phyloP scores from a whole-genome alignment of 768 basidiomycete species.

The Auricularia cornea region DNA sequence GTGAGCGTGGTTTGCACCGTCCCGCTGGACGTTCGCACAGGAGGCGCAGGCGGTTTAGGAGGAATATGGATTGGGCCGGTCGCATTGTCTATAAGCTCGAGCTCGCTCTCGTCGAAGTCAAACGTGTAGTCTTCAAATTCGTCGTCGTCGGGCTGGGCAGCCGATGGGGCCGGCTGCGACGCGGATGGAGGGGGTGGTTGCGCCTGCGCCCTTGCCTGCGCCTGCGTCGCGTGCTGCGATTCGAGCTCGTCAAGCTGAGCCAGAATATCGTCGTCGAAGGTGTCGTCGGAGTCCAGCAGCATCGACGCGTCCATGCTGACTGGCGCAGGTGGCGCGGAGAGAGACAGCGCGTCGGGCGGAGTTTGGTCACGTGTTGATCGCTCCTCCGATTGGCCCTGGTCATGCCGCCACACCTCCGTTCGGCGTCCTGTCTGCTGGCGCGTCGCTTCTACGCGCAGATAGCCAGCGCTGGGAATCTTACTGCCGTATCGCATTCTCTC shows the following conservation, averaged over 20 bases:
- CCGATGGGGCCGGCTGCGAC: too few species aligned
- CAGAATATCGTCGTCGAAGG: conserved; percentile 59
- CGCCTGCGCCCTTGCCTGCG: conserved; percentile 10
- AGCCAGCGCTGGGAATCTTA: neutral
- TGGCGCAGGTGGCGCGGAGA: neutral
- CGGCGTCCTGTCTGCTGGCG: too few species aligned
- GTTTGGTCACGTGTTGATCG: neutral
- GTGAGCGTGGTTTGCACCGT: conserved; percentile 12
- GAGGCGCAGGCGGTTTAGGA: conserved; percentile 59
- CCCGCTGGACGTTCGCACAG: conserved; percentile 25
- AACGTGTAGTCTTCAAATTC: conserved; percentile 39
- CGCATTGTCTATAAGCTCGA: conserved; percentile 41
- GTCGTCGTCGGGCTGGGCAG: conserved; percentile 28
- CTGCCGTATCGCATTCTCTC: neutral
- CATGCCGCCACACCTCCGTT: too few species aligned
- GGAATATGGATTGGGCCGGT: conserved; percentile 23
- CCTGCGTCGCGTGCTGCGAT: conserved; percentile 31
- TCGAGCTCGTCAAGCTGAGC: conserved; percentile 64
- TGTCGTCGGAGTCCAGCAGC: conserved; percentile 47
- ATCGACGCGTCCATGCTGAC: neutral
- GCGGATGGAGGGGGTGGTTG: conserved; percentile 15
- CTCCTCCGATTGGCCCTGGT: too few species aligned
- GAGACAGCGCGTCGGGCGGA: neutral
- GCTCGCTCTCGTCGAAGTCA: conserved; percentile 48
- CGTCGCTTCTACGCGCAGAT: neutral